Percentiles rank a stretch among this genome's conserved stretches.
phyloP scores from a whole-genome alignment of 2,329 filamentous ascomycete species.

The Fusarium hainanense region DNA sequence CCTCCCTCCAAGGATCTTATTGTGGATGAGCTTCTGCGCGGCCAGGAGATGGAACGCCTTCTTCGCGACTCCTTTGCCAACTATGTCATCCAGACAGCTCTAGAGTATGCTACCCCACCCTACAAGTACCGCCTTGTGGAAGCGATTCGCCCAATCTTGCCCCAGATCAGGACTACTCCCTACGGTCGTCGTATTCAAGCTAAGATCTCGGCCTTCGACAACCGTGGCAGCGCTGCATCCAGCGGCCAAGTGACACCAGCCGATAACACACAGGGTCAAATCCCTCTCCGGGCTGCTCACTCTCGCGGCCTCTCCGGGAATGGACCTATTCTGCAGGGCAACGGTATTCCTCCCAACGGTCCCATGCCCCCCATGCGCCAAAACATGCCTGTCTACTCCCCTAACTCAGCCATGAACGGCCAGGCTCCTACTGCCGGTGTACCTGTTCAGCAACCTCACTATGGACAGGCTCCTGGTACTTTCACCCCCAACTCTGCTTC shows the following conservation, averaged over 20 bases:
- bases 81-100: conserved; percentile 96
- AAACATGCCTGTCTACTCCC: conserved; percentile 51
- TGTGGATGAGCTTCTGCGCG: conserved; percentile 81
- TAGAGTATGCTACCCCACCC: conserved; percentile 82
- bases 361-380: conserved; percentile 47
- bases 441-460: conserved; percentile 47
- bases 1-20: conserved; percentile 80
- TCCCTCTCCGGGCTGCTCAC: conserved; percentile 59
- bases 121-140: conserved; percentile 84
- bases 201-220: conserved; percentile 78
- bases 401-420: conserved; percentile 48
- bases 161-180: conserved; percentile 87
- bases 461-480: conserved; percentile 43
- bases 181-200: conserved; percentile 93
- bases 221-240: conserved; percentile 54
- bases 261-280: conserved; percentile 66
- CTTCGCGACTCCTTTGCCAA: conserved; percentile 95
- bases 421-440: conserved; percentile 44
- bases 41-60: conserved; percentile 85
- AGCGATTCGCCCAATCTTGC: conserved; percentile 84
- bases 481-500: conserved; percentile 28
- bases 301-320: conserved; percentile 57
- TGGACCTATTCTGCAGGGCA: conserved; percentile 50
- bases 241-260: conserved; percentile 64
- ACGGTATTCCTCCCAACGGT: conserved; percentile 43